phyloP scores from a whole-genome alignment of 768 basidiomycete species.

The Termitomyces sp. region DNA sequence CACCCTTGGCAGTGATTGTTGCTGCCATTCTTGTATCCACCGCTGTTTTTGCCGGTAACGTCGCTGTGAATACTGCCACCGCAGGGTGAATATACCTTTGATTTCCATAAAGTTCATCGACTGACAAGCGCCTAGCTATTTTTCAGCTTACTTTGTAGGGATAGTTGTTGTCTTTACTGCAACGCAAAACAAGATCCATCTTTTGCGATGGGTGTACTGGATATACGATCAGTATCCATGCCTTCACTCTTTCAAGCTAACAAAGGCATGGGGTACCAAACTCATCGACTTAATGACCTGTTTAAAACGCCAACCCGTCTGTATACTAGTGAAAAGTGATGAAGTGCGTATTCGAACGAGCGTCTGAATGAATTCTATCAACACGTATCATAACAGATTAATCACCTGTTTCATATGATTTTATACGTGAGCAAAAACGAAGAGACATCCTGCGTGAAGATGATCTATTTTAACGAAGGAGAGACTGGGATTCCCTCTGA shows the following conservation, averaged over 20 bases:
- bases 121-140: slow-evolving; percentile 38
- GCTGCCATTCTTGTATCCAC: slow-evolving; percentile 35
- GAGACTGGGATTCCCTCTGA: slow-evolving; percentile 58
- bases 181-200: slow-evolving; percentile 48
- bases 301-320: slow-evolving; percentile 49
- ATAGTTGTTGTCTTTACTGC: slow-evolving; percentile 41
- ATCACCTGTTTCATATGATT: slow-evolving; percentile 57
- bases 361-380: not conserved
- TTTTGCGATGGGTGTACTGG: slow-evolving; percentile 57
- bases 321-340: slow-evolving; percentile 57
- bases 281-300: slow-evolving; percentile 40
- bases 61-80: slow-evolving; percentile 51
- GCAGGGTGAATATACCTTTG: slow-evolving; percentile 38
- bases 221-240: slow-evolving; percentile 52
- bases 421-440: slow-evolving; percentile 65
- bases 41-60: slow-evolving; percentile 51
- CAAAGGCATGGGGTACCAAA: slow-evolving; percentile 34
- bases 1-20: slow-evolving; percentile 36
- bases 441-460: slow-evolving; percentile 62
- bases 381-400: slow-evolving; percentile 41
- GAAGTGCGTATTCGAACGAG: slow-evolving; percentile 39
- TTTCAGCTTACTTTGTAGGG: slow-evolving; percentile 53
- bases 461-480: slow-evolving; percentile 59
- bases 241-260: slow-evolving; percentile 34
- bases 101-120: not conserved